Conservation (phyloP, 2,329 filamentous ascomycete species). For the Neocucurbitaria cava region DNA sequence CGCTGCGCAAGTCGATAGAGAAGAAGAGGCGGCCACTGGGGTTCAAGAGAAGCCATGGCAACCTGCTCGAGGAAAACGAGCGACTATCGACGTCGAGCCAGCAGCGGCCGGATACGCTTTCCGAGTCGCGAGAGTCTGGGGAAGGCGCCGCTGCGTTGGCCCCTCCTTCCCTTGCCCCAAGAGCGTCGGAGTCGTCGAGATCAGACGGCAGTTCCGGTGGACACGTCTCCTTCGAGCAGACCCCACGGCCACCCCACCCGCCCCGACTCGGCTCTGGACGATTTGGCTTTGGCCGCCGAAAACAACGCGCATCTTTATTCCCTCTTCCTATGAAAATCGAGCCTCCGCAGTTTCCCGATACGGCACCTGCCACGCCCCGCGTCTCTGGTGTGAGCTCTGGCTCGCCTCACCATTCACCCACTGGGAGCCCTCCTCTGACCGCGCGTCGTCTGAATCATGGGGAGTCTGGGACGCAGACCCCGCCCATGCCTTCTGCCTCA, state of each 20-base stretch:
- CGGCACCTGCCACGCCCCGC: constrained; percentile 55
- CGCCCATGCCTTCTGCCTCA: constrained; percentile 57
- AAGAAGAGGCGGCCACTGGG: constrained; percentile 40
- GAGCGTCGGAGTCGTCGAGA: constrained; percentile 84
- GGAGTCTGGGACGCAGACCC: constrained; percentile 38
- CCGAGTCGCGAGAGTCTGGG: constrained; percentile 68
- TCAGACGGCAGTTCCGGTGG: constrained; percentile 80
- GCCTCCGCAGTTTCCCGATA: constrained; percentile 54
- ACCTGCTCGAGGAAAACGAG: constrained; percentile 52
- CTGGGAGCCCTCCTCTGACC: constrained; percentile 48
- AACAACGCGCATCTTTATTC: constrained; percentile 76
- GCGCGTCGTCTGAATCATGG: constrained; percentile 39
- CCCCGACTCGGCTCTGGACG: constrained; percentile 68
- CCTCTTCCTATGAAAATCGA: constrained; percentile 81
- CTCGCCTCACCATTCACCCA: constrained; percentile 42
- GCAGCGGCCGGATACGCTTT: constrained; percentile 54
- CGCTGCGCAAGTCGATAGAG: constrained; percentile 47
- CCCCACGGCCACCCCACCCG: constrained; percentile 55
- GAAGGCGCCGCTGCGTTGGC: constrained; percentile 68
- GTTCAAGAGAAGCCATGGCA: constrained; percentile 34
- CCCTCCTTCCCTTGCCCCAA: constrained; percentile 62
- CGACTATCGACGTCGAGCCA: constrained; percentile 69
- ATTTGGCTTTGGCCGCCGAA: constrained; percentile 80
- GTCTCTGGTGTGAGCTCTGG: constrained; percentile 46
- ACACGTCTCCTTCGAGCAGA: constrained; percentile 46